Conservation (phyloP, 2,329 filamentous ascomycete species). For the Neofusicoccum parvum region DNA sequence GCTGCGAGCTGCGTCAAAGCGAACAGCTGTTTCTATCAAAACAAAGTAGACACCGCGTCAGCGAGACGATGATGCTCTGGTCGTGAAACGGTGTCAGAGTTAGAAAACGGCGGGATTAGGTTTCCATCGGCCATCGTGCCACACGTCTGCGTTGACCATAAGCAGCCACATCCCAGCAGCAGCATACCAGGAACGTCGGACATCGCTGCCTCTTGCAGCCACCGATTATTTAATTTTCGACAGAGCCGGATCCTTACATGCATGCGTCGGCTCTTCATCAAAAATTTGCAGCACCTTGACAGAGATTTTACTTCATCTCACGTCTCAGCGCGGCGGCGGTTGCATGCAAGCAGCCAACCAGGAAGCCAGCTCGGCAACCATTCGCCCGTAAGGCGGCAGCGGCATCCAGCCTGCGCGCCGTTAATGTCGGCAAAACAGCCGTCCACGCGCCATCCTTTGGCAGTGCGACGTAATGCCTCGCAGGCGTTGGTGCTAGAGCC, state of each 20-base stretch:
- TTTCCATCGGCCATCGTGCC: neutral
- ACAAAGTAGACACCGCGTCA: neutral
- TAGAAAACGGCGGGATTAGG: constrained; percentile 16
- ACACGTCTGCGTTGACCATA: neutral
- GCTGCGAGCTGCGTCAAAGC: neutral
- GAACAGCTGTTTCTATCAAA: neutral
- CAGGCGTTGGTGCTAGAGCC: neutral
- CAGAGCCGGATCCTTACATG: neutral
- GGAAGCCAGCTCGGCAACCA: neutral
- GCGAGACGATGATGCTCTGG: neutral
- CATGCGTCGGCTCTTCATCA: neutral
- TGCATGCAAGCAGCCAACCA: neutral
- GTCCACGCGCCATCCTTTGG: neutral
- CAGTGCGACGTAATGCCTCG: constrained; percentile 8
- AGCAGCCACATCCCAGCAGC: neutral
- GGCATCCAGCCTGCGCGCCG: neutral
- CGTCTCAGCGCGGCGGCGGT: neutral
- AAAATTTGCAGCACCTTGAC: neutral
- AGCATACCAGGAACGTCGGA: neutral
- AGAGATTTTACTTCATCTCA: constrained; percentile 15
- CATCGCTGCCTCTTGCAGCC: constrained; percentile 3
- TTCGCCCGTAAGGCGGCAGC: neutral
- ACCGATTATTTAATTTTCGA: neutral
- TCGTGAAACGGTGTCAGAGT: constrained; percentile 3
- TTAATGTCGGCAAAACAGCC: constrained; percentile 1